Percentiles rank a stretch among this genome's conserved stretches.
phyloP scores from a whole-genome alignment of 176 grass and related monocot species.

The Bolboschoenus planiculmis region DNA sequence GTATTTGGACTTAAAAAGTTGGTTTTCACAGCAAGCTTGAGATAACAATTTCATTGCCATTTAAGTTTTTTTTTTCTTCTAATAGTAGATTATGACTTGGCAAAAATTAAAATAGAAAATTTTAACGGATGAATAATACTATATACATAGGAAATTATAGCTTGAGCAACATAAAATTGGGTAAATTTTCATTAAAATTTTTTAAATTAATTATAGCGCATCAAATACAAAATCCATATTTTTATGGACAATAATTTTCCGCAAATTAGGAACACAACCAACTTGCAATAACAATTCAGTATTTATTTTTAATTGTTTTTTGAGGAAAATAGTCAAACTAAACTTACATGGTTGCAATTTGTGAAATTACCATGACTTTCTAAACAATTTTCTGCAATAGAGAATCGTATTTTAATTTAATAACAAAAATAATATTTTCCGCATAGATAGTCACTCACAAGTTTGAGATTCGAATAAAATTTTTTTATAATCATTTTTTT shows the following conservation, averaged over 20 bases:
- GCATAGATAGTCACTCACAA: background rate
- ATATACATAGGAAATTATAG: background rate
- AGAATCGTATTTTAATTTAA: background rate
- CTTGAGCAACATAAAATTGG: background rate
- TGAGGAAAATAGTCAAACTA: background rate
- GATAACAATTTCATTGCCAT: background rate
- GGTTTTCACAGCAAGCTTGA: background rate
- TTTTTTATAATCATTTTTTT: no score
- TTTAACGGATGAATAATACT: background rate
- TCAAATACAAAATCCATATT: background rate
- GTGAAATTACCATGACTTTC: background rate
- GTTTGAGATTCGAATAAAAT: background rate
- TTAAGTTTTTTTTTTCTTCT: background rate
- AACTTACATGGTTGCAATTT: background rate
- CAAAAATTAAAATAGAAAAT: background rate
- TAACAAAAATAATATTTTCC: background rate
- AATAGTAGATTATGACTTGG: background rate
- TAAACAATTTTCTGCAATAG: background rate
- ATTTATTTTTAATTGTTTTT: background rate
- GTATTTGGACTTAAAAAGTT: background rate
- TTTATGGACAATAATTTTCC: background rate
- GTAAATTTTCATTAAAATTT: background rate
- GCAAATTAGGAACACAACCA: no score
- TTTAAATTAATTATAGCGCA: background rate
- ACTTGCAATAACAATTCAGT: background rate